Base-by-base conservation (phyloP, 1,139 yeast genomes). In the Hemisphaericaspora xylanilytica region DNA sequence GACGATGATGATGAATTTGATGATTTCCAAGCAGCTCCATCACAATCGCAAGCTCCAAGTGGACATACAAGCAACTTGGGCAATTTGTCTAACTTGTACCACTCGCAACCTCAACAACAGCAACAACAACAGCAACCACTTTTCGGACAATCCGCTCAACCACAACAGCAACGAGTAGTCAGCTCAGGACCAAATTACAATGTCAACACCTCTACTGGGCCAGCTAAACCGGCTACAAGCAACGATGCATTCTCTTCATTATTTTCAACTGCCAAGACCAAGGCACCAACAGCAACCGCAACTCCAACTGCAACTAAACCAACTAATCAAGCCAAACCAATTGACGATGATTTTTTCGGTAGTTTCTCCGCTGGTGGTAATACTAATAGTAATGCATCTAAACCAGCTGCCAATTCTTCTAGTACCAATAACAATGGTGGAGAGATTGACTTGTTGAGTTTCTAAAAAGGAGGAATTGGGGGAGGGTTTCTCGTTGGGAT, bases 1-100 rank as follows among this genome's bases (percentile, higher is more conserved):
- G 85, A 80, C 31, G 88, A 81, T 33, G 95, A 85, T 48, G 97
- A 89, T 51, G 97, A 90, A 31, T 90, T 90, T 62, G 96, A 87
- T 49, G 97, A 92, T 51, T 90, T 90, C 74, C 97, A 90, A 62
- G 80, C 86, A 39, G 95, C 96, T 3, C 76, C 75, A 16, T 49
- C 78, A 58, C 70, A 49, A 47, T 61, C 56, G 33, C 59, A 51
- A 41, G 58, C 56, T 42, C 64, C 33, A 29, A 34, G 55, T 13
- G 18, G 26, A 71, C 80, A n/a, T 16, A 57, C 49, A n/a, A 62
- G 53, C 50, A 65, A 63, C 49, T 61, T 73, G 40, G 62, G 75
- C 33, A 67, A 60, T 25, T 25, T 25, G 13, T 25, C 76, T 34
- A 67, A 17, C 55, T 62, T 75, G 44, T 66, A 67, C 47, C 66